Conservation (phyloP, 2,329 filamentous ascomycete species). For the Bipolaris sorokiniana region DNA sequence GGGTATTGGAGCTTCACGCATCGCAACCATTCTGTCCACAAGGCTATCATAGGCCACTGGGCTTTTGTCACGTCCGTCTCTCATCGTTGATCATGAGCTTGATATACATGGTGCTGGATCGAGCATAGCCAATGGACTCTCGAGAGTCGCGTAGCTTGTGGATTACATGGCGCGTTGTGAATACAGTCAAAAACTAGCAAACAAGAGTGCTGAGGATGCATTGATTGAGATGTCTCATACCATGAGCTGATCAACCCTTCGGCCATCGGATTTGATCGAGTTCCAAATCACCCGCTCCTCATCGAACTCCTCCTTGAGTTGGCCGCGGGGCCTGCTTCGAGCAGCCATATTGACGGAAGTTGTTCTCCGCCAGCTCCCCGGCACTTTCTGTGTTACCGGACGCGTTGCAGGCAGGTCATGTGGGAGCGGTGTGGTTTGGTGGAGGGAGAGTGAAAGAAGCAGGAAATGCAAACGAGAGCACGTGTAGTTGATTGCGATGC, state of each 20-base stretch:
- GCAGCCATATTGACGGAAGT: slow-evolving; percentile 50
- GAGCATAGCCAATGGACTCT: not conserved
- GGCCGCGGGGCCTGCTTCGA: slow-evolving; percentile 53
- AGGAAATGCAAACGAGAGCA: slow-evolving; percentile 11
- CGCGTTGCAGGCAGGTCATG: slow-evolving; percentile 13
- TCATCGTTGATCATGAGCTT: not conserved
- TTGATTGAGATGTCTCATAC: slow-evolving; percentile 43
- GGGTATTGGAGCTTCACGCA: not conserved
- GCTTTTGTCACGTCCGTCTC: not conserved
- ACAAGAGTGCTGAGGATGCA: not conserved
- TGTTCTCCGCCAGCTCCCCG: slow-evolving; percentile 14
- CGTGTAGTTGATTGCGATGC: slow-evolving; percentile 17
- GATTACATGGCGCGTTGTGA: slow-evolving; percentile 6
- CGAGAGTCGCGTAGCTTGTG: slow-evolving; percentile 5
- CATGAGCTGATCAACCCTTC: slow-evolving; percentile 54
- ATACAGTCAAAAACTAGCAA: not conserved
- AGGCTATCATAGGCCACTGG: not conserved
- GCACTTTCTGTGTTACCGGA: slow-evolving; percentile 17
- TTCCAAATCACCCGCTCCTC: slow-evolving; percentile 59
- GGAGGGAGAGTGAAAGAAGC: slow-evolving; percentile 3
- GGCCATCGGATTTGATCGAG: slow-evolving; percentile 54
- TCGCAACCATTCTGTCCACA: not conserved
- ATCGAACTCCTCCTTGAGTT: slow-evolving; percentile 57
- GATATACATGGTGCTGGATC: not conserved
- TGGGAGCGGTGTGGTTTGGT: slow-evolving; percentile 13